These are phyloP conservation scores for Fusarium sp. DNA, from an alignment of 2,329 filamentous ascomycete genomes.

Conservation along the genomic window DNA sequence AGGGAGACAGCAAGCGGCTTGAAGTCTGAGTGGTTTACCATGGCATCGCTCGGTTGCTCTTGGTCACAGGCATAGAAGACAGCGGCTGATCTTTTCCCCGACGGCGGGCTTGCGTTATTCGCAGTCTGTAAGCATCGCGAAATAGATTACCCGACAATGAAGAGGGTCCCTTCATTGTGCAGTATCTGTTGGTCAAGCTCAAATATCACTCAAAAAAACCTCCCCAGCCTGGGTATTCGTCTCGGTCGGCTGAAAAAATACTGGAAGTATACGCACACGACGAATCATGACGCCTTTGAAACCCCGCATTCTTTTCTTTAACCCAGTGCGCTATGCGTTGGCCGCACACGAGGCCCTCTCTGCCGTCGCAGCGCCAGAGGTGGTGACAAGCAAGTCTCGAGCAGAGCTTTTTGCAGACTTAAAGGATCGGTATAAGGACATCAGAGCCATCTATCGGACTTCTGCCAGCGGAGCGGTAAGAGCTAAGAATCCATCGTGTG, in stretches of 20 bases:
- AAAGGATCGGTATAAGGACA: constrained; percentile 32
- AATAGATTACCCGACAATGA: neutral
- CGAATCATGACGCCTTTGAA: constrained; percentile 15
- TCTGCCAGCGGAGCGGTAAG: constrained; percentile 38
- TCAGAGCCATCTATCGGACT: constrained; percentile 35
- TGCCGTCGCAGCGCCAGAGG: constrained; percentile 19
- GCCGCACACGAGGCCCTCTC: constrained; percentile 23
- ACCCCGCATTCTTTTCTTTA: constrained; percentile 38
- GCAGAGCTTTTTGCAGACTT: constrained; percentile 31
- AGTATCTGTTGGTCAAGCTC: neutral
- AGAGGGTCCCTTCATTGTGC: neutral
- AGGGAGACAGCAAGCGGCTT: too few species aligned
- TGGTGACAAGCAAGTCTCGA: constrained; percentile 33
- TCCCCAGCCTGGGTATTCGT: neutral
- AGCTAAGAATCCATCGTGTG: neutral
- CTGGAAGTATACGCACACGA: neutral
- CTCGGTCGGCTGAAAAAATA: neutral
- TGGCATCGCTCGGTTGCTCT: too few species aligned
- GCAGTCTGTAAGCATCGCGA: neutral
- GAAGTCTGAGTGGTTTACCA: too few species aligned
- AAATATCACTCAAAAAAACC: neutral
- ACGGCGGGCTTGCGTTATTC: neutral
- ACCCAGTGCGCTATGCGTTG: constrained; percentile 29
- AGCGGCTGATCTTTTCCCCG: neutral
- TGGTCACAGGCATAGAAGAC: neutral